These are phyloP conservation scores for Sporothrix phasma DNA, from an alignment of 2,329 filamentous ascomycete species.

Conservation along the genomic window DNA sequence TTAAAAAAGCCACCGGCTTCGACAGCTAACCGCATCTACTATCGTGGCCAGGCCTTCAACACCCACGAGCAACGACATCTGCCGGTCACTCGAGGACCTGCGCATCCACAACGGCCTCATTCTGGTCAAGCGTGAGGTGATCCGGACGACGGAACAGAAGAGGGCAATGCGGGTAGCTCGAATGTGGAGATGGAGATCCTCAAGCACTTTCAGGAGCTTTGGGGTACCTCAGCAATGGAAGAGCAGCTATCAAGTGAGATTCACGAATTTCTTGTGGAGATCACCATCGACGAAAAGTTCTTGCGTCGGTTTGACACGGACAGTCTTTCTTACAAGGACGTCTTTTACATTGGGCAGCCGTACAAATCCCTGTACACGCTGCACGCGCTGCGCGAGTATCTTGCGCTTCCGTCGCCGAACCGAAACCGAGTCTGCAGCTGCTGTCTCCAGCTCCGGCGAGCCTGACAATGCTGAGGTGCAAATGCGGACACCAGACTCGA, in stretches of 20 bases:
- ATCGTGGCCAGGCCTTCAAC: conserved; percentile 56
- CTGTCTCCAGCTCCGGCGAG: background rate
- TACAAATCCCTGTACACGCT: conserved; percentile 67
- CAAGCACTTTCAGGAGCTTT: conserved; percentile 73
- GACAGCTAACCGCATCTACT: conserved; percentile 65
- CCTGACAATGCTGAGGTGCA: background rate
- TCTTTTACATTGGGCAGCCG: conserved; percentile 60
- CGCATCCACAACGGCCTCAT: conserved; percentile 55
- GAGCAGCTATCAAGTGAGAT: conserved; percentile 61
- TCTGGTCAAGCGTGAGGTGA: conserved; percentile 53
- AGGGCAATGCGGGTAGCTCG: conserved; percentile 42
- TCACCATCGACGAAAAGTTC: conserved; percentile 58
- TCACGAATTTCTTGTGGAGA: conserved; percentile 58
- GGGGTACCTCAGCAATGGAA: conserved; percentile 69
- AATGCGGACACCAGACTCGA: background rate
- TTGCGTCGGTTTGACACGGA: conserved; percentile 48
- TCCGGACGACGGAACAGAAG: conserved; percentile 31
- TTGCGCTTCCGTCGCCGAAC: conserved; percentile 34
- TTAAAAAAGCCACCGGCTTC: conserved; percentile 63
- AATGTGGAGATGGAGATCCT: conserved; percentile 70
- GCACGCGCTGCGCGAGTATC: conserved; percentile 53
- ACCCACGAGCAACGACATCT: conserved; percentile 48
- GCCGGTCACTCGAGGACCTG: conserved; percentile 58
- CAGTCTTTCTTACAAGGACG: conserved; percentile 42
- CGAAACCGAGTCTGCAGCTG: background rate